Base-by-base conservation (phyloP, 768 basidiomycete species). In the Leccinum incarnatum region DNA sequence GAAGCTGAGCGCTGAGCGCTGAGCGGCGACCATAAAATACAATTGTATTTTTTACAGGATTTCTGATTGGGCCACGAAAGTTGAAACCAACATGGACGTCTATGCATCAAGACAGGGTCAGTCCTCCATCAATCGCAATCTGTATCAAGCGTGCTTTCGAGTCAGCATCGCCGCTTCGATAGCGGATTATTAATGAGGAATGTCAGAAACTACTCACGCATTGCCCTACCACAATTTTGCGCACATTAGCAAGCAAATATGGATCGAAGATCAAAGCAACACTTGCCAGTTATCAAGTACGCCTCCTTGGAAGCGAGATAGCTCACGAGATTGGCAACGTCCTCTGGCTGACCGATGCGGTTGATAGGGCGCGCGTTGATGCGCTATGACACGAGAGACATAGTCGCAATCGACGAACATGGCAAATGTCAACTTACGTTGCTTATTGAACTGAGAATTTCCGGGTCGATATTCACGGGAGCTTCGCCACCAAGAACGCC, bases 291-390 rank as follows among this genome's bases (percentile, higher is more conserved):
- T 12, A 78, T 65, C 55, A 75, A 75, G 15, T 71, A 67, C 5
- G 76, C 68, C n/a, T 70, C 73, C 21, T 74, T 69, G 9, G 75
- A 76, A 5, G 69, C 75, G 15, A 78, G 64, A 53, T 69, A 77
- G 9, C 76, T 76, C 0, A 77, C 74, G 5, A 72, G n/a, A 9
- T 65, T 63, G 25, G 77, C 75, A 10, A 77, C 55, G 37, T 75
- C 75, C 36, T 75, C 71, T 4, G 74, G 70, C 45, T 72, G 61
- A 27, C 69, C 73, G 0, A 51, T 37, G 5, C 55, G 45, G 52
- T 63, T 55, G 25, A 67, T 54, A 19, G 64, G 51, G 32, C 21
- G 49, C 17, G 27, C 50, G n/a, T 19, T 5, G 1, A 50, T 1
- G 3, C 21, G 12, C 64, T 65, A 36, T 21, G 10, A 29, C 45